These are phyloP conservation scores for Acanthamoeba healyi DNA, from an alignment of 208 protist species.

Conservation along the genomic window DNA sequence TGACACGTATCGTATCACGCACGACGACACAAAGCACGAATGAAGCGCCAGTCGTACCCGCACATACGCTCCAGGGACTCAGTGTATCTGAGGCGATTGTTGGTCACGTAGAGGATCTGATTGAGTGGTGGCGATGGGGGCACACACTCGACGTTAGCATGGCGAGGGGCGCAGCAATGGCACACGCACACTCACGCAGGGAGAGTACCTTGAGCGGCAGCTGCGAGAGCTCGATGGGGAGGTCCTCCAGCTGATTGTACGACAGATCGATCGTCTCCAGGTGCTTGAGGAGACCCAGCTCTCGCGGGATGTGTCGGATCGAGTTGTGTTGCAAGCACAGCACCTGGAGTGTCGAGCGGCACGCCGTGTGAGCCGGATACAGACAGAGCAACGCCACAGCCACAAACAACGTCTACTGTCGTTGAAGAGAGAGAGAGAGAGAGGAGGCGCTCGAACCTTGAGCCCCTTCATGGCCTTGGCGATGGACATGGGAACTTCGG, in stretches of 20 bases:
- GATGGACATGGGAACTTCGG: slow-evolving; percentile 1
- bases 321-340: slow-evolving; percentile 47
- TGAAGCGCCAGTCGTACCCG: background rate
- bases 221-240: slow-evolving; percentile 31
- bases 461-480: slow-evolving; percentile 59
- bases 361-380: too few relatives aligned
- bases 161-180: too few relatives aligned
- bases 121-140: too few relatives aligned
- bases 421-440: background rate
- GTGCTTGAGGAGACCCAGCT: background rate
- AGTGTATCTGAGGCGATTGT: slow-evolving; percentile 35
- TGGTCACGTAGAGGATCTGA: slow-evolving; percentile 46
- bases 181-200: too few relatives aligned
- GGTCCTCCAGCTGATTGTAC: slow-evolving; percentile 65
- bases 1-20: background rate
- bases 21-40: background rate
- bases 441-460: background rate
- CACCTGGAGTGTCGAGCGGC: too few relatives aligned
- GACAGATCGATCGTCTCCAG: slow-evolving; percentile 64
- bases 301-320: slow-evolving; percentile 1
- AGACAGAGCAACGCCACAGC: too few relatives aligned
- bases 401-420: too few relatives aligned
- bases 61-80: slow-evolving; percentile 17
- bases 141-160: too few relatives aligned
- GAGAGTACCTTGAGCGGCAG: slow-evolving; percentile 53